Evolutionary conservation across 768 basidiomycete species (phyloP).

Genomic region (Lactarius hatsudake): DNA sequence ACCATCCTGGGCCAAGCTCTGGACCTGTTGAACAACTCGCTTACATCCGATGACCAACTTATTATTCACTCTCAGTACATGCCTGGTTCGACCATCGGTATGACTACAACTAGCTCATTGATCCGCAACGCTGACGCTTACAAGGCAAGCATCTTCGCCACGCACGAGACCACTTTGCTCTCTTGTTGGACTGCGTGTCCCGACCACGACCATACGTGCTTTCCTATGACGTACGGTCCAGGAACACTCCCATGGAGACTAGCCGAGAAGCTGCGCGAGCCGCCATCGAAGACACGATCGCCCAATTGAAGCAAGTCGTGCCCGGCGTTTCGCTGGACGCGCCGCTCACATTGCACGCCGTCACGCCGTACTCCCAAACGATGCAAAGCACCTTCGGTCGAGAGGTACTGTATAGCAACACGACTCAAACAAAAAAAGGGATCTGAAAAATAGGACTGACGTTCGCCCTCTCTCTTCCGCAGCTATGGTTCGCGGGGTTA

Average conservation of each 20-base stretch:
- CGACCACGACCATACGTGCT: slow-evolving; percentile 50
- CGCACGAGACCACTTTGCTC: slow-evolving; percentile 77
- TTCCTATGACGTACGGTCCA: slow-evolving; percentile 71
- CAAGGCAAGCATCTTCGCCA: slow-evolving; percentile 84
- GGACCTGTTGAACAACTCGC: slow-evolving; percentile 62
- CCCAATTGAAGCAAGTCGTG: slow-evolving; percentile 52
- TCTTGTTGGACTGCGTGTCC: slow-evolving; percentile 56
- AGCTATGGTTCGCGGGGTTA: slow-evolving; percentile 85
- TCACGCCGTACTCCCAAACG: slow-evolving; percentile 74
- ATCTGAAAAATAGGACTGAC: neutral
- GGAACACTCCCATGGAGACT: slow-evolving; percentile 84
- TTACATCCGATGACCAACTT: slow-evolving; percentile 69
- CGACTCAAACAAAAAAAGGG: neutral
- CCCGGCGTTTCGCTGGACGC: slow-evolving; percentile 50
- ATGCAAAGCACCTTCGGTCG: slow-evolving; percentile 80
- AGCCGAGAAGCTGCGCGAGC: slow-evolving; percentile 56
- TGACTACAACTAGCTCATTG: slow-evolving; percentile 16
- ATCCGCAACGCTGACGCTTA: slow-evolving; percentile 5
- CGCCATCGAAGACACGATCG: slow-evolving; percentile 54
- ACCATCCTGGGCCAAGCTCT: slow-evolving; percentile 71
- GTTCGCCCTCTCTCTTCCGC: neutral
- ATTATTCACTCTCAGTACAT: slow-evolving; percentile 65
- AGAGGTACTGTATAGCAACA: slow-evolving; percentile 48
- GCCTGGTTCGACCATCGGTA: slow-evolving; percentile 88
- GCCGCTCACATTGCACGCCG: slow-evolving; percentile 69